Evolutionary conservation across 2,329 filamentous ascomycete species (phyloP), one percentile per base, ranked within the genome.

Genomic region (Pseudogymnoascus verrucosus): DNA sequence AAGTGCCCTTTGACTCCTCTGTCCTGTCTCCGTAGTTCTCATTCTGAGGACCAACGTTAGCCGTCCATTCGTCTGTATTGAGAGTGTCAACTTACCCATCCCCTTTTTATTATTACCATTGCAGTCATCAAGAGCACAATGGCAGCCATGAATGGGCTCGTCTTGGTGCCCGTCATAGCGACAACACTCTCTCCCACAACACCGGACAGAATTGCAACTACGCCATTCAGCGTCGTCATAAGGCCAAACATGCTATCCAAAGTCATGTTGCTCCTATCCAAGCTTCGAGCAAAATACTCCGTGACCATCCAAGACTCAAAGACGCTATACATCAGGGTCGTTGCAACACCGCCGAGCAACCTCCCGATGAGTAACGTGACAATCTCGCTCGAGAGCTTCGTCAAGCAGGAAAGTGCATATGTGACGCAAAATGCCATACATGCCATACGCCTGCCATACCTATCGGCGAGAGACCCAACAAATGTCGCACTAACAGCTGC

Each of bases 261-360:
- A 42, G 77, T 77, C 6, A 75, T 71, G 7, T 76, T 75, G 6
- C 72, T 72, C n/a, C 78, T 72, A 28, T 77, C 75, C 6, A 83
- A 67, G 11, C 76, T 76, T 44, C 78, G 73, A 44, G 76, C 74
- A 60, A 82, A 79, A 68, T 79, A 86, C 68, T 86, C 83, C 57
- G 81, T 78, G 28, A 86, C 79, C 76, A 86, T 82, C 83, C 84
- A 87, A 68, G 80, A 83, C 71, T 87, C 83, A 66, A 86, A 85
- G 4, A 79, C 81, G 47, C 78, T 83, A 74, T 83, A 86, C 31
- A 86, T 76, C 42, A 86, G 71, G 26, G 82, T 84, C 36, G 82
- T 82, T 28, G 78, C 80, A 54, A 86, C 65, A 0, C 84, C 84
- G 21, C 82, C 82, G 3, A 85, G 76, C 0, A 82, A 71, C 60